These are phyloP conservation scores for Trichoderma asperelloides DNA, from an alignment of 495 filamentous ascomycete species.

Conservation along the genomic window DNA sequence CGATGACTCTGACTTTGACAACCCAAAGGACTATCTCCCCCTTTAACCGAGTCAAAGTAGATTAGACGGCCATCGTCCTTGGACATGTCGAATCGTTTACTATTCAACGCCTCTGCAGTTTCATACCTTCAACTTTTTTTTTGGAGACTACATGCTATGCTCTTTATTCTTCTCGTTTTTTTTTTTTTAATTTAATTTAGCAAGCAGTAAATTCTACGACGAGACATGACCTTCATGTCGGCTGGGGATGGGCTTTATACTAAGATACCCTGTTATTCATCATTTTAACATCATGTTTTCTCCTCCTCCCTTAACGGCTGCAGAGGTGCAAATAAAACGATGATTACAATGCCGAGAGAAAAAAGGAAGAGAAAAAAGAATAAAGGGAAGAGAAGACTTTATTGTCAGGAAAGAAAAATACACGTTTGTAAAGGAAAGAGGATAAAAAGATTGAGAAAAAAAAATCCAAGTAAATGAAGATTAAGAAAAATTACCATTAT, in stretches of 20 bases:
- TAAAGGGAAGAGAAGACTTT: not conserved
- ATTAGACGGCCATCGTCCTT: not conserved
- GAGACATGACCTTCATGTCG: not conserved
- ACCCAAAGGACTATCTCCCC: conserved; percentile 40
- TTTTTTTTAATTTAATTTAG: not conserved
- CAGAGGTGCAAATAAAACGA: not conserved
- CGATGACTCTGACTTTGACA: conserved; percentile 29
- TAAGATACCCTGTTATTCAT: not conserved
- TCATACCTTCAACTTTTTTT: not conserved
- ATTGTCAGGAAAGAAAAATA: not conserved
- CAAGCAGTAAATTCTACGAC: not conserved
- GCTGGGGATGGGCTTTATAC: not conserved
- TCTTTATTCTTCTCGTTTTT: not conserved
- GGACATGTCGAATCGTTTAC: not conserved
- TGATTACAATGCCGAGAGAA: not conserved
- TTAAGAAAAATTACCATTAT: not conserved
- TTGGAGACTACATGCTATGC: not conserved
- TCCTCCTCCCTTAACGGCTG: not conserved
- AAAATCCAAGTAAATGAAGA: not conserved
- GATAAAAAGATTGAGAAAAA: not conserved
- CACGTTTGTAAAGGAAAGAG: not conserved
- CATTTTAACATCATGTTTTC: not conserved
- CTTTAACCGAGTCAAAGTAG: conserved; percentile 18
- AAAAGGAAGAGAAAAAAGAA: not conserved
- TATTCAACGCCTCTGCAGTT: not conserved